phyloP scores from a whole-genome alignment of 73 alveolate genomes.

The Paramecium sexaurelia region DNA sequence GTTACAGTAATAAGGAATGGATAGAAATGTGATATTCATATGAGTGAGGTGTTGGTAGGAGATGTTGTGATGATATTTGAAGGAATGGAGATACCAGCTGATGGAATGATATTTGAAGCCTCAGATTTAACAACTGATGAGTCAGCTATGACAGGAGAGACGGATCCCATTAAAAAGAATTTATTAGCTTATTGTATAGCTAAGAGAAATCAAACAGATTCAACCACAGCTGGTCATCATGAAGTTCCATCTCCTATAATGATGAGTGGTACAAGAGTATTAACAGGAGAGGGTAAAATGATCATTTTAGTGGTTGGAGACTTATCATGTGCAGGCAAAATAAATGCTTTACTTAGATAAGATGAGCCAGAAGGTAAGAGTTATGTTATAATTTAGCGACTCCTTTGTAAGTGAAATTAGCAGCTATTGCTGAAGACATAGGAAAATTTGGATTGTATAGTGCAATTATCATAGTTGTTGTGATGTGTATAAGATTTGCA shows the following conservation, averaged over 20 bases:
- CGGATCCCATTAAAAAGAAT: constrained; percentile 75
- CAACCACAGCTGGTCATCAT: constrained; percentile 68
- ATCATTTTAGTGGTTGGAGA: constrained; percentile 63
- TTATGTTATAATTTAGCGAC: constrained; percentile 72
- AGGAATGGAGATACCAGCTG: constrained; percentile 89
- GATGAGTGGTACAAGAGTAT: constrained; percentile 79
- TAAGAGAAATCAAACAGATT: constrained; percentile 68
- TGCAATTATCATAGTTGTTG: constrained; percentile 85
- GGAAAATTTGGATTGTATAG: constrained; percentile 90
- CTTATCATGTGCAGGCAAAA: constrained; percentile 62
- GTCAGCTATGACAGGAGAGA: constrained; percentile 90
- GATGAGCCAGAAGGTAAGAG: constrained; percentile 57
- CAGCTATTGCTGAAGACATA: constrained; percentile 90
- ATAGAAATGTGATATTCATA: constrained; percentile 58
- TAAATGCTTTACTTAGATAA: constrained; percentile 47
- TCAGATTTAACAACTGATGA: constrained; percentile 72
- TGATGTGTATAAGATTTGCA: constrained; percentile 75
- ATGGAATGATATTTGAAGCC: constrained; percentile 76
- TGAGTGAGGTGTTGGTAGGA: constrained; percentile 81
- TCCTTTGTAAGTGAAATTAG: constrained; percentile 94
- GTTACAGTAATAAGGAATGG: constrained; percentile 78
- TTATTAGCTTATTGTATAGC: constrained; percentile 58
- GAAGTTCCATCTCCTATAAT: constrained; percentile 82
- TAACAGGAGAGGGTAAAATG: constrained; percentile 70
- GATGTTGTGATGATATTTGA: constrained; percentile 74